phyloP scores from a whole-genome alignment of 2,329 filamentous ascomycete genomes.

The Colletotrichum coccodes region DNA sequence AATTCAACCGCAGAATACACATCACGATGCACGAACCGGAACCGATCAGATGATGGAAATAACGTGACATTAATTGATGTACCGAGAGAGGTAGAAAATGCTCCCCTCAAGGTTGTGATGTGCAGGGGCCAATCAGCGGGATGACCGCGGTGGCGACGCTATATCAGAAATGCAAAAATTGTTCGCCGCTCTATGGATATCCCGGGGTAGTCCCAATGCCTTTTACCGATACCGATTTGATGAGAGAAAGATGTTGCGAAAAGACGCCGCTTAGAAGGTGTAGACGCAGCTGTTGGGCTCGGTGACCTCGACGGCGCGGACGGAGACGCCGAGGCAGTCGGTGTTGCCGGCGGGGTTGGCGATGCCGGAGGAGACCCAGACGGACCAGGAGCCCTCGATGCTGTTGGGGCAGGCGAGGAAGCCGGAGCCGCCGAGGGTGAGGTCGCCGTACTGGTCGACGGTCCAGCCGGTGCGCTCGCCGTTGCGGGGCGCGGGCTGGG shows the following conservation, averaged over 20 bases:
- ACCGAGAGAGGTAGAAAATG: neutral
- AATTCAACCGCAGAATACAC: too few relatives aligned
- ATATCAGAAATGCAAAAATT: neutral
- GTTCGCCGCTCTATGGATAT: conserved; percentile 22
- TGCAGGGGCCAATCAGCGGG: neutral
- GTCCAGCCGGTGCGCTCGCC: conserved; percentile 58
- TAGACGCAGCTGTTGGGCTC: conserved; percentile 51
- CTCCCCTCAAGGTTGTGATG: neutral
- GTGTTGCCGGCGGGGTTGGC: conserved; percentile 47
- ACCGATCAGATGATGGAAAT: too few relatives aligned
- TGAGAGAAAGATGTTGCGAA: neutral
- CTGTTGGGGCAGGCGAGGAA: conserved; percentile 65
- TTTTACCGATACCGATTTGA: neutral
- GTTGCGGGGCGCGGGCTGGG: conserved; percentile 48
- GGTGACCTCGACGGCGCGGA: conserved; percentile 40
- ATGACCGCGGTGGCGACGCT: neutral
- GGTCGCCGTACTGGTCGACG: conserved; percentile 52
- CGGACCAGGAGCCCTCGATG: conserved; percentile 52
- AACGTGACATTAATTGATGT: conserved; percentile 12
- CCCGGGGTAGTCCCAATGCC: neutral
- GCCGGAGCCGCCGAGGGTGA: conserved; percentile 55
- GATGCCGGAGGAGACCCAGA: conserved; percentile 48
- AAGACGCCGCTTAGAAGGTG: conserved; percentile 30
- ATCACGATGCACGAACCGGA: too few relatives aligned
- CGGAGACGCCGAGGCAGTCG: conserved; percentile 48